Base-by-base conservation (phyloP, 768 basidiomycete genomes). In the Auricularia sp. region DNA sequence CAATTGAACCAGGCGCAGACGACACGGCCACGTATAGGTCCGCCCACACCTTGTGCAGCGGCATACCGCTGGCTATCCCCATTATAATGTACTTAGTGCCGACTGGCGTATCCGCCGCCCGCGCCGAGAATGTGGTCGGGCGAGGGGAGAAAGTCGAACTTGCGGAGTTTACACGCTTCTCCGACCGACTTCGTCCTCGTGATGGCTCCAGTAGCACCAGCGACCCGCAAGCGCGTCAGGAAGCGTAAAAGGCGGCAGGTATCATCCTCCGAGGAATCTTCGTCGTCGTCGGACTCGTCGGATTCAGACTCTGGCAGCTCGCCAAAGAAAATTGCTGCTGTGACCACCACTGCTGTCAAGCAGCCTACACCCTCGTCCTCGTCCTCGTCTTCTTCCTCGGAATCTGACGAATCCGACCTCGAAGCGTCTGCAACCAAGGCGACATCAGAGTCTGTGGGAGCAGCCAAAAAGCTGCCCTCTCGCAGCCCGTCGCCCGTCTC, bases 1-100 rank as follows among this genome's bases (percentile, higher is more conserved):
- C 47, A 51, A 18, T 51, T 51, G 47, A 21, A 16, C 47, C 47
- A 51, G 6, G 14, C 47, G 5, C 11, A 51, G 16, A 8, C 47
- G 11, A 2, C 47, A 51, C 16, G 21, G 14, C 14, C 14, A 51
- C 21, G 21, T 7, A 3, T 2, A 71, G 63, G n/a, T 53, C 59
- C 12, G 21, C 44, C 71, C 68, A 73, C 16, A 68, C 60, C n/a
- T 64, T 61, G 54, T 59, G 54, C 33, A 73, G 62, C 35, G 65
- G 62, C 12, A 71, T 69, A 16, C 71, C 76, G 59, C 66, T 43
- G 47, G 68, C 65, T 61, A 76, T 77, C 64, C 81, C 77, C 78
- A 79, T 80, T 61, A 81, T 75, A 44, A 82, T 79, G 66, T 78
- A 80, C 71, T 79, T 76, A 3, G 77, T 77, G 58, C 73, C 67